Conservation (phyloP, 306 rosid species). For the Coriaria nepalensis region DNA sequence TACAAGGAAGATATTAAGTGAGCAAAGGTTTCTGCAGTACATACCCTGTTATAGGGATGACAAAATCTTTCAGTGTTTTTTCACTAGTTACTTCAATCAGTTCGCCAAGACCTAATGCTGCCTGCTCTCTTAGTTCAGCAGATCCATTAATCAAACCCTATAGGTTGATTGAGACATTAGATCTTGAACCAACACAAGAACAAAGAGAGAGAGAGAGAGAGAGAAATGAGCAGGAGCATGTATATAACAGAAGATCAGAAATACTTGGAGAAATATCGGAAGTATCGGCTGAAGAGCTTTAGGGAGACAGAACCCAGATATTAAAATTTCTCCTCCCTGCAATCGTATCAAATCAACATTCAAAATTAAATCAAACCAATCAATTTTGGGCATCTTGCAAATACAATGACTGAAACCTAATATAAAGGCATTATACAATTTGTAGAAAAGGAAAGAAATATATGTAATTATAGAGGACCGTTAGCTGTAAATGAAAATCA, state of each 20-base stretch:
- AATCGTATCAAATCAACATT: conserved; percentile 1
- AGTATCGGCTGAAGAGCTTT: conserved; percentile 93
- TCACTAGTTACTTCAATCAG: conserved; percentile 91
- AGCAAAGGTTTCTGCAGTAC: conserved; percentile 8
- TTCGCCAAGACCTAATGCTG: conserved; percentile 95
- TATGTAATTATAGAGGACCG: too few relatives aligned
- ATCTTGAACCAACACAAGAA: conserved; percentile 1
- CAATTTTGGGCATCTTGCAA: too few relatives aligned
- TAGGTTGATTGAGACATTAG: conserved; percentile 8
- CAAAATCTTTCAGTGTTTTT: conserved; percentile 74
- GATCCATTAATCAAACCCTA: conserved; percentile 93
- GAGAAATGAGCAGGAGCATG: background rate
- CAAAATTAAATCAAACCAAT: too few relatives aligned
- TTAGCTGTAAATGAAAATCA: too few relatives aligned
- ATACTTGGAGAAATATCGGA: conserved; percentile 93
- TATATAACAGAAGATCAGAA: conserved; percentile 9
- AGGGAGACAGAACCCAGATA: conserved; percentile 91
- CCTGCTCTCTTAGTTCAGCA: conserved; percentile 92
- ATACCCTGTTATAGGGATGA: conserved; percentile 88
- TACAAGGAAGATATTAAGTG: conserved; percentile 6
- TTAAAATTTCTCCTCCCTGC: conserved; percentile 87
- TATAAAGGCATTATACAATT: too few relatives aligned
- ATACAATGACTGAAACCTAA: too few relatives aligned
- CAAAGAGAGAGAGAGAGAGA: background rate
- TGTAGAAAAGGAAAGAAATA: too few relatives aligned